A percentile compares a stretch with the other conserved stretches of the same genome.
These are phyloP conservation scores for Penicillium sp. DNA, from an alignment of 2,329 filamentous ascomycete genomes.

Conservation along the genomic window DNA sequence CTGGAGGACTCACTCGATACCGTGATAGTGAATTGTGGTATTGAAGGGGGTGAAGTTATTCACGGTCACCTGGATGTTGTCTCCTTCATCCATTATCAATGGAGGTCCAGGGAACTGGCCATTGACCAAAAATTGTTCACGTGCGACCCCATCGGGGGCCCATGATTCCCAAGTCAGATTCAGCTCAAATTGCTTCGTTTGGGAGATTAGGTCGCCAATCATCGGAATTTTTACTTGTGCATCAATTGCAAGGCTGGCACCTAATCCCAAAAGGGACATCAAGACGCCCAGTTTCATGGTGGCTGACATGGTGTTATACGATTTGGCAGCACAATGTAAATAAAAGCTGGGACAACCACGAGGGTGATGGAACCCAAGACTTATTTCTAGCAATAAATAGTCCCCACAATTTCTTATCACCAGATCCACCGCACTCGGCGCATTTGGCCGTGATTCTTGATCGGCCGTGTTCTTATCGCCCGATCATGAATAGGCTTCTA, in stretches of 20 bases:
- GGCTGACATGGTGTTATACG: neutral
- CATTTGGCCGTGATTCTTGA: no score
- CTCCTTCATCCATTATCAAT: conserved; percentile 26
- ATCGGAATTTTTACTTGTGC: neutral
- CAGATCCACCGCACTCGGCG: no score
- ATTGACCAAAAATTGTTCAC: conserved; percentile 28
- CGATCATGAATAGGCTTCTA: no score
- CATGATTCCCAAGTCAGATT: conserved; percentile 36
- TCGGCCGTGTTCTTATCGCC: no score
- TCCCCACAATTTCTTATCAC: no score
- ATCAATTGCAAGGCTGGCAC: neutral
- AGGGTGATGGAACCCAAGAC: neutral
- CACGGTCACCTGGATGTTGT: conserved; percentile 29
- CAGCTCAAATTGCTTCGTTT: conserved; percentile 13
- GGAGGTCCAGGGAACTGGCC: conserved; percentile 33
- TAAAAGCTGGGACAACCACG: neutral
- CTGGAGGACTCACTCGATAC: conserved; percentile 1
- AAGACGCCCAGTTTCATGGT: neutral
- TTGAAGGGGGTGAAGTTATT: conserved; percentile 13
- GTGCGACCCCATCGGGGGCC: conserved; percentile 31
- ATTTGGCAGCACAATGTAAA: neutral
- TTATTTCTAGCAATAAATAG: no score
- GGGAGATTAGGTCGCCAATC: neutral
- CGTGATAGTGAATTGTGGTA: conserved; percentile 18
- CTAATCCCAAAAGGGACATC: neutral